Evolutionary conservation across 176 grass and related monocot species (phyloP), one percentile per base, ranked within the genome.

Genomic region (Coix lacrymajobi): DNA sequence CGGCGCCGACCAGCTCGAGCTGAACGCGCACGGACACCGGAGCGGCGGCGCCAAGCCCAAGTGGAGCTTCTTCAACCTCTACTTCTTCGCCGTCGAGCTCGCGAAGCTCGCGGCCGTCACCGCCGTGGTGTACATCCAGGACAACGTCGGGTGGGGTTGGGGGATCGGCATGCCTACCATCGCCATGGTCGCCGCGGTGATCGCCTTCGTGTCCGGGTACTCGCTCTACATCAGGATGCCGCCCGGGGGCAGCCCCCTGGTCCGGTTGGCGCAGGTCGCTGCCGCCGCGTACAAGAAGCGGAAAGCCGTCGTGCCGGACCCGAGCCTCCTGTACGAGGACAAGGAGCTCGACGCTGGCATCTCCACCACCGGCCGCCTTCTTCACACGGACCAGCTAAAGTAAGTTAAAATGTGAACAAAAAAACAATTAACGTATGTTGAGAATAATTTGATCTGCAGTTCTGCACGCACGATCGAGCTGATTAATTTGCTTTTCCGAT

Each of bases 1-100:
- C 46, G 94, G 92, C 38, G 94, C 94, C 16, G 94, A 97, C 78
- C 92, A 97, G 82, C 62, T 97, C 31, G 87, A 84, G 54, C 83
- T 92, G 16, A 54, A 90, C 71, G 76, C 58, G 8, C 81, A 33
- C 68, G 1, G 36, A 11, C 58, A 69, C 67, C 69, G 48, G 1
- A 51, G 51, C n/a, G 22, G 33, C 45, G 62, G 51, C n/a, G 22
- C 44, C 45, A 66, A 15, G 51, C 49, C 79, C 20, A 92, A 70
- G 71, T 88, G 88, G 88, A 85, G 37, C 22, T 94, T 91, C 85
- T 94, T 94, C 30, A 94, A 94, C 64, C 62, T 94, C 69, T 94
- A 88, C 74, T 94, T 81, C 79, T 91, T 94, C 73, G 78, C 69
- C 73, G 69, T 94, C 69, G 89, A 80, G 52, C 54, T 88, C 20